Conservation (phyloP, 192 early-diverging fungal genomes). For the Paraglomus brasilianum region DNA sequence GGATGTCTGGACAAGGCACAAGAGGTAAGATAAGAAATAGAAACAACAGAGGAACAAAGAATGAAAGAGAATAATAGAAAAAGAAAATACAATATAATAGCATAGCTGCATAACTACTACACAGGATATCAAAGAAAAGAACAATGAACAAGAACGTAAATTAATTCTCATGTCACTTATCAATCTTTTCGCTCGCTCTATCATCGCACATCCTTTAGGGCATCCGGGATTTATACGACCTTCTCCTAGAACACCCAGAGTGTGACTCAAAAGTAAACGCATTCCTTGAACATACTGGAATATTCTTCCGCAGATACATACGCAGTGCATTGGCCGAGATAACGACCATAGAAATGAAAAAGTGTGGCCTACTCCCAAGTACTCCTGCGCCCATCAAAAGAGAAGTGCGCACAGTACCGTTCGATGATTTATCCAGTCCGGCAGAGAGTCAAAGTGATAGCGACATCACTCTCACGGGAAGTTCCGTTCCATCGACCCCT, state of each 20-base stretch:
- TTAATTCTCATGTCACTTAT: background rate
- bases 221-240: constrained; percentile 70
- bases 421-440: too few relatives aligned
- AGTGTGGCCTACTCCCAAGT: constrained; percentile 13
- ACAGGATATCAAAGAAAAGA: too few relatives aligned
- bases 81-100: too few relatives aligned
- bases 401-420: too few relatives aligned
- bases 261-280: constrained; percentile 60
- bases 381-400: too few relatives aligned
- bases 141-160: too few relatives aligned
- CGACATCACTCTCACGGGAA: too few relatives aligned
- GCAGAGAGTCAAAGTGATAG: too few relatives aligned
- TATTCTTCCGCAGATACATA: constrained; percentile 75
- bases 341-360: constrained; percentile 20
- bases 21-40: constrained; percentile 39
- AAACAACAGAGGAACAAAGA: constrained; percentile 11
- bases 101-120: too few relatives aligned
- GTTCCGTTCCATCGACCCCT: too few relatives aligned
- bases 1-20: constrained; percentile 65
- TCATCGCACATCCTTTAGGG: constrained; percentile 41
- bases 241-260: constrained; percentile 70
- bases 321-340: constrained; percentile 55
- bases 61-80: too few relatives aligned
- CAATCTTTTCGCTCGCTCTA: background rate
- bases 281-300: constrained; percentile 61